A percentile compares a stretch with the other conserved stretches of the same genome.
These are phyloP conservation scores for Schizochytrium sp. DNA, from an alignment of 108 stramenopile genomes.

Conservation along the genomic window DNA sequence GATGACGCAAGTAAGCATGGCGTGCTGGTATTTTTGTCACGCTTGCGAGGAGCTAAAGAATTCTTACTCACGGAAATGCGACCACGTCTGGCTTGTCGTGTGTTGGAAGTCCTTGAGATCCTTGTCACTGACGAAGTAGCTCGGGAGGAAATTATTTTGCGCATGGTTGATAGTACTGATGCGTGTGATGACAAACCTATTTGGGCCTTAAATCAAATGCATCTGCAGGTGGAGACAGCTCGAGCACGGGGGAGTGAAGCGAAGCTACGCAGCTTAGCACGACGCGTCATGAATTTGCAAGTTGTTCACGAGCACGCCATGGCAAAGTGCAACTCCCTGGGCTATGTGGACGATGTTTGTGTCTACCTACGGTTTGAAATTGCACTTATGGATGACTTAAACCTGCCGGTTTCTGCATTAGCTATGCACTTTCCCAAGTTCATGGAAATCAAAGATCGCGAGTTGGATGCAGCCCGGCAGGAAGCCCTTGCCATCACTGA, in stretches of 20 bases:
- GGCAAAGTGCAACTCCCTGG: conserved; percentile 54
- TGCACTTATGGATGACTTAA: conserved; percentile 19
- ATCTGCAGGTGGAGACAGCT: conserved; percentile 10
- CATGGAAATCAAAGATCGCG: conserved; percentile 10
- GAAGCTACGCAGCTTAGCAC: neutral
- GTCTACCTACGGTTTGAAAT: conserved; percentile 50
- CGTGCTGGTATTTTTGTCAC: conserved; percentile 54
- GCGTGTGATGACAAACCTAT: conserved; percentile 53
- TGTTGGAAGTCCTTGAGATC: conserved; percentile 20
- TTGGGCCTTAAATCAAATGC: conserved; percentile 54
- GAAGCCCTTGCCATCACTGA: conserved; percentile 31
- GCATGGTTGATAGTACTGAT: conserved; percentile 20
- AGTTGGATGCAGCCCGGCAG: neutral
- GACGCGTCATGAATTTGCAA: neutral
- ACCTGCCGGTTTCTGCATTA: conserved; percentile 10
- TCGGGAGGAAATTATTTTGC: conserved; percentile 6
- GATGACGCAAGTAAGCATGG: conserved; percentile 12
- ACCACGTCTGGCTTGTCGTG: neutral
- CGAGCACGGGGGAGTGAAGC: conserved; percentile 12
- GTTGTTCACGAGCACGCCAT: conserved; percentile 37
- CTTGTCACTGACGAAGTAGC: conserved; percentile 35
- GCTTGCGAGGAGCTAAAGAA: neutral
- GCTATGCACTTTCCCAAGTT: conserved; percentile 56
- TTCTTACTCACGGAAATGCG: conserved; percentile 19
- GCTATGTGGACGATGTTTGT: conserved; percentile 46